Evolutionary conservation across 2,329 filamentous ascomycete species (phyloP), one percentile per base, ranked within the genome.

Genomic region (Xylaria arbuscula): DNA sequence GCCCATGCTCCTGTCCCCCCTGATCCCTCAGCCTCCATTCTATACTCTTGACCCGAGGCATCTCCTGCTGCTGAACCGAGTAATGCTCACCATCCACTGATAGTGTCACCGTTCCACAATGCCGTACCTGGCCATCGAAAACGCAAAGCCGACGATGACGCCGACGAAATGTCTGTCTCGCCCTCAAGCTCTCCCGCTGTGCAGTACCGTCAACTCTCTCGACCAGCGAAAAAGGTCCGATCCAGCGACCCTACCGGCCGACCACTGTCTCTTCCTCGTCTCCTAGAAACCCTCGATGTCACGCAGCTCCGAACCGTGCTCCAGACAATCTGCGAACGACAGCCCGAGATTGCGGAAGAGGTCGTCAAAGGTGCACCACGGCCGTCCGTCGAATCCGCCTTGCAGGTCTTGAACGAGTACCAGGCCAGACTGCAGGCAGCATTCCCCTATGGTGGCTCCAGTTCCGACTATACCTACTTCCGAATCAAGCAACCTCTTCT

Each of bases 401-500:
- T 98, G 28, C 87, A 91, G 53, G 93, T 98, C 9, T 84, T 99
- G 64, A 85, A 87, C 72, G 91, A 92, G 70, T 99, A 99, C 80
- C 91, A 97, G 78, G 86, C 89, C 11, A 88, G 88, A 65, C 86
- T 99, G 68, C 91, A 90, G 76, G 88, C 88, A 24, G 90, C 95
- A 1, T 93, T 97, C 74, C 96, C 96, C 0, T 93, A 97, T 75
- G 93, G 93, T 77, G 91, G 94, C 73, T 88, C 91, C 13, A 93
- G 90, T 67, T 93, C 94, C 50, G 95, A 98, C 79, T 98, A 98
- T 81, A 91, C 93, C 59, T 99, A 98, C 80, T 97, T 98, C 78
- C 90, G 96, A 74, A 93, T 98, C 63, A 93, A 92, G 74, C 92
- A 94, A 72, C 89, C 92, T 45, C 86, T 98, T 19, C 83, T 89